Evolutionary conservation across 176 grass and related monocot species (phyloP).

Genomic region (Musa itinerans): DNA sequence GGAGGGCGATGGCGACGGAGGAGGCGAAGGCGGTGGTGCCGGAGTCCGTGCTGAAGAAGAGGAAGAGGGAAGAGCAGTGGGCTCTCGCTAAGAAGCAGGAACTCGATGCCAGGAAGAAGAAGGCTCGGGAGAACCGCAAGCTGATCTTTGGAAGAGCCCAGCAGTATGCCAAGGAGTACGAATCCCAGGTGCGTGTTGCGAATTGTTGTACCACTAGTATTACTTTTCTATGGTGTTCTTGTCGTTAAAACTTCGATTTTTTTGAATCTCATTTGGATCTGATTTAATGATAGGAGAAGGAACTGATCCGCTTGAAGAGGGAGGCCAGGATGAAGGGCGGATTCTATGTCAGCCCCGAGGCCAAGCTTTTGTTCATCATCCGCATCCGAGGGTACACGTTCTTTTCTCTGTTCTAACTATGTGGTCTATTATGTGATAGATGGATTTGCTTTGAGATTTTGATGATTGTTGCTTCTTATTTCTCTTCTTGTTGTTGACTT

Average conservation of each 20-base stretch:
- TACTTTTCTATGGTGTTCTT: not conserved
- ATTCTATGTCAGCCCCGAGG: conserved; percentile 7
- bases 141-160: conserved; percentile 2
- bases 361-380: conserved; percentile 10
- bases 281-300: not conserved
- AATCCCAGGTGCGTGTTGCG: conserved; percentile 3
- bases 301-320: conserved; percentile 10
- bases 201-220: not conserved
- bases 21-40: conserved; percentile 6
- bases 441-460: not conserved
- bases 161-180: conserved; percentile 10
- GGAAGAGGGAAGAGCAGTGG: conserved; percentile 16
- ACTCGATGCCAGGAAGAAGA: conserved; percentile 7
- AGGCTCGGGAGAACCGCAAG: conserved; percentile 8
- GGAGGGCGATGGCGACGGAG: not conserved
- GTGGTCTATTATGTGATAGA: not conserved
- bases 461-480: not conserved
- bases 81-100: conserved; percentile 2
- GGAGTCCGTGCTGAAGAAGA: conserved; percentile 15
- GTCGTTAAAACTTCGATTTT: not conserved
- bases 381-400: conserved; percentile 2
- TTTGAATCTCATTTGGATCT: not conserved
- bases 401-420: not conserved
- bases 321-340: conserved; percentile 7
- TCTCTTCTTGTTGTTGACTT: not conserved